Base-by-base conservation (phyloP, 345 rosid species). In the Salix exigua region DNA sequence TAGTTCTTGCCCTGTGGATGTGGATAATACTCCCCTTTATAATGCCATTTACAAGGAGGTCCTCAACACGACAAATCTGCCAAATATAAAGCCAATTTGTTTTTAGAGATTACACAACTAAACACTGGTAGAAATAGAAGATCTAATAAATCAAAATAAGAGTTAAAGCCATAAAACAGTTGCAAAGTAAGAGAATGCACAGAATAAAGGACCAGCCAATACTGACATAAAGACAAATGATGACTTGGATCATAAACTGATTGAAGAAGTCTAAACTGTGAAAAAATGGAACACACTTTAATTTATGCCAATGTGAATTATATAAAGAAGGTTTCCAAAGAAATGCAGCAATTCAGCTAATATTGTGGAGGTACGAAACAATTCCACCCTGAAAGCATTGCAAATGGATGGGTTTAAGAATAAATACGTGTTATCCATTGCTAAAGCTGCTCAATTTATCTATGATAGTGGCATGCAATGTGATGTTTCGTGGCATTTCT, bases 51-150 rank as follows among this genome's bases (percentile, higher is more conserved):
- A 96, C 97, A 77, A 93, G 92, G 84, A 96, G 85, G 82, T 91
- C 99, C 86, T 95, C 99, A 70, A 95, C 98, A 19, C 99, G 93
- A 77, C 97, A 95, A 73, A 95, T 93, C 99, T 95, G 85, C 25
- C 50, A 81, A 80, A 66, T 72, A 63, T 66, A 37, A 66, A 30
- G 66, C 60, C 62, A 64, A 21, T 81, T 28, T 33, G 26, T 19
- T 64, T 73, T 66, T 7, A 63, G 65, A 38, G 53, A 23, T 16
- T 33, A 9, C 26, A n/a, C 5, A 31, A 1, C 30, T 66, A 62
- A 65, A 30, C 53, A 71, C 9, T 19, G 17, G 26, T 19, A 38
- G 16, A 71, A 46, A 33, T 13, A 61, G 25, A 23, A 21, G 31
- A 58, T 46, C 74, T 26, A 46, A 51, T 51, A 26, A 28, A 31